Percentiles rank a stretch among this genome's conserved stretches.
These are phyloP conservation scores for Euphorbia lathyris DNA, from an alignment of 345 rosid genomes.

Conservation along the genomic window DNA sequence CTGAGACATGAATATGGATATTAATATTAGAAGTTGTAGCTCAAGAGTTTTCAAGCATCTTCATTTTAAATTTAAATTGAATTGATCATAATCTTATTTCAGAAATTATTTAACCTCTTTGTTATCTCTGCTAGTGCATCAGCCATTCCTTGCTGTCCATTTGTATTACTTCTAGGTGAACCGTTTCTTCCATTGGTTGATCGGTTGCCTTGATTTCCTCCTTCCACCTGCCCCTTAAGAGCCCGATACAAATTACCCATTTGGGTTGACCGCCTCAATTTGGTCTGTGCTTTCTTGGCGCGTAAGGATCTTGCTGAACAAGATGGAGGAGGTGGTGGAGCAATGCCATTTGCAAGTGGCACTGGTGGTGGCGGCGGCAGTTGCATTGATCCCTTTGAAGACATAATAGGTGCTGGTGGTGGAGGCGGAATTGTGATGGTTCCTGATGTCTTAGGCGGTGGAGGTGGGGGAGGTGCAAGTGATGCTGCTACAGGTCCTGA, in stretches of 20 bases:
- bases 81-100: neutral
- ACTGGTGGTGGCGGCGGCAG: slow-evolving; percentile 33
- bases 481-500: neutral
- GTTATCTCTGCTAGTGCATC: slow-evolving; percentile 97
- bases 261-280: slow-evolving; percentile 79
- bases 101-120: slow-evolving; percentile 45
- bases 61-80: neutral
- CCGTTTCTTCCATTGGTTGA: slow-evolving; percentile 35
- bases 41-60: neutral
- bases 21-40: slow-evolving; percentile 1
- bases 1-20: slow-evolving; percentile 30
- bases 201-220: slow-evolving; percentile 40
- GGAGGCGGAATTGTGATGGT: slow-evolving; percentile 29
- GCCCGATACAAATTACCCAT: slow-evolving; percentile 65
- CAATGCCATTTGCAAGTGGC: slow-evolving; percentile 33
- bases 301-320: slow-evolving; percentile 53
- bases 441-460: slow-evolving; percentile 20
- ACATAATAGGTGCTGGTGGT: slow-evolving; percentile 36
- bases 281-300: slow-evolving; percentile 63
- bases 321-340: slow-evolving; percentile 74
- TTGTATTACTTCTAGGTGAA: slow-evolving; percentile 20
- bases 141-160: slow-evolving; percentile 94
- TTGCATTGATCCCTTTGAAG: slow-evolving; percentile 27
- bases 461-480: slow-evolving; percentile 23
- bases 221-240: slow-evolving; percentile 81